Percentiles rank a stretch among this genome's conserved stretches.
Conservation (phyloP, 2,329 filamentous ascomycete genomes). For the Eutypella sp. region DNA sequence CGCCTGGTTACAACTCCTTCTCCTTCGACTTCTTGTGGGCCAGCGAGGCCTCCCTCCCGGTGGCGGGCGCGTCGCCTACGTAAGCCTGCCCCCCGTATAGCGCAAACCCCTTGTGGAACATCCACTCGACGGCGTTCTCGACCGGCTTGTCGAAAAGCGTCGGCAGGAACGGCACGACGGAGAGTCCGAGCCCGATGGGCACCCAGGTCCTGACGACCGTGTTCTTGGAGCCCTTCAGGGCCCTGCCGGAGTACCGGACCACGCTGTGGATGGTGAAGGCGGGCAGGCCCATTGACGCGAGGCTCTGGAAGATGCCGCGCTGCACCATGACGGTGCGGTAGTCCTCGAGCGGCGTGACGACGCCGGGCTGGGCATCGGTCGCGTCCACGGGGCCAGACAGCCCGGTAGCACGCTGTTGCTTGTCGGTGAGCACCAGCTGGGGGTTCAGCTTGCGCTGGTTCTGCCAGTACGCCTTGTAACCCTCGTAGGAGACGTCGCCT, state of each 20-base stretch:
- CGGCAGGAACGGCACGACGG: conserved; percentile 77
- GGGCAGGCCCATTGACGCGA: conserved; percentile 91
- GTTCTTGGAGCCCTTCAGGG: conserved; percentile 81
- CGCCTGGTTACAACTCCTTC: conserved; percentile 26
- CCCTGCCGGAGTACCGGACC: conserved; percentile 80
- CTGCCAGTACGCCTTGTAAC: conserved; percentile 87
- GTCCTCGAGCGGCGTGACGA: conserved; percentile 72
- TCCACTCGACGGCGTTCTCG: conserved; percentile 84
- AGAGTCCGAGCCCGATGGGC: conserved; percentile 78
- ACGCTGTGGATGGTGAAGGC: conserved; percentile 93
- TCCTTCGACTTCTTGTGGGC: conserved; percentile 33
- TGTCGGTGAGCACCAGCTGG: conserved; percentile 48
- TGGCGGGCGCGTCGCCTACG: conserved; percentile 51
- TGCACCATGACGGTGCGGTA: conserved; percentile 89
- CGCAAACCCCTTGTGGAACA: conserved; percentile 78
- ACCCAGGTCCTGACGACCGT: conserved; percentile 73
- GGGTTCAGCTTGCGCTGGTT: conserved; percentile 76
- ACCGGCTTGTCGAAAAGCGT: conserved; percentile 87
- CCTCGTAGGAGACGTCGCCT: conserved; percentile 87
- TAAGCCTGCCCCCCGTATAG: conserved; percentile 59
- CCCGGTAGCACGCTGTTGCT: conserved; percentile 44
- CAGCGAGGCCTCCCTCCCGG: conserved; percentile 46
- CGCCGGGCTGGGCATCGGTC: conserved; percentile 32
- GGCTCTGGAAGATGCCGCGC: conserved; percentile 79
- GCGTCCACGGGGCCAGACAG: conserved; percentile 30